Percentiles rank a stretch among this genome's conserved stretches.
Conservation (phyloP, 441 rosid species). For the Pelargonium cotyledonis region DNA sequence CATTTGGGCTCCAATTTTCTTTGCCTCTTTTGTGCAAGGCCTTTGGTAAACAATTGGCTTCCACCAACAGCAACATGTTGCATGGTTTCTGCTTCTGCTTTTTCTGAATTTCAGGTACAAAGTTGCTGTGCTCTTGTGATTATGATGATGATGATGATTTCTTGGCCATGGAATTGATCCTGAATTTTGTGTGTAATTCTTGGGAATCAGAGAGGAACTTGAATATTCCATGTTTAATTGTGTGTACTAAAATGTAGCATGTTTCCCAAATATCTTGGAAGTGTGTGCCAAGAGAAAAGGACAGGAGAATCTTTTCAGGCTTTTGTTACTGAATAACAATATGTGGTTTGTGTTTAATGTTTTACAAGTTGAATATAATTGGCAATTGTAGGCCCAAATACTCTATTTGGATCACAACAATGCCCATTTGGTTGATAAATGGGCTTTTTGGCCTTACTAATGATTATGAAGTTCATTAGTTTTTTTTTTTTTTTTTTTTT, state of each 20-base stretch:
- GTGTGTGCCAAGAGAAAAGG: slow-evolving; percentile 6
- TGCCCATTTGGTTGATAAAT: no score
- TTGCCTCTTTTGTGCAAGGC: not conserved
- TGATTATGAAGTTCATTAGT: no score
- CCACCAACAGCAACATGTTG: not conserved
- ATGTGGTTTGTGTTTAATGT: not conserved
- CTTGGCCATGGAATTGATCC: not conserved
- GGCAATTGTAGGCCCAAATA: no score
- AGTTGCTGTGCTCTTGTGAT: no score
- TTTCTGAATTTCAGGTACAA: not conserved
- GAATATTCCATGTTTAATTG: slow-evolving; percentile 6
- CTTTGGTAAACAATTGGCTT: not conserved
- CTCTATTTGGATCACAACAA: no score
- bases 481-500: no score
- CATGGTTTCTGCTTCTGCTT: slow-evolving; percentile 1
- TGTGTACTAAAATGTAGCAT: not conserved
- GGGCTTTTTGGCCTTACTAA: no score
- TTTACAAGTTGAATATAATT: no score
- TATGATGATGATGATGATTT: not conserved
- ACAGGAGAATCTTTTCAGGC: not conserved
- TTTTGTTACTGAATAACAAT: no score
- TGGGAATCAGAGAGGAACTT: slow-evolving; percentile 19
- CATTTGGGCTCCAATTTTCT: not conserved
- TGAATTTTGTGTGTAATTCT: no score
- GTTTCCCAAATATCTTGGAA: slow-evolving; percentile 32